phyloP scores from a whole-genome alignment of 257 asterid genomes.

The Solanum boliviense region DNA sequence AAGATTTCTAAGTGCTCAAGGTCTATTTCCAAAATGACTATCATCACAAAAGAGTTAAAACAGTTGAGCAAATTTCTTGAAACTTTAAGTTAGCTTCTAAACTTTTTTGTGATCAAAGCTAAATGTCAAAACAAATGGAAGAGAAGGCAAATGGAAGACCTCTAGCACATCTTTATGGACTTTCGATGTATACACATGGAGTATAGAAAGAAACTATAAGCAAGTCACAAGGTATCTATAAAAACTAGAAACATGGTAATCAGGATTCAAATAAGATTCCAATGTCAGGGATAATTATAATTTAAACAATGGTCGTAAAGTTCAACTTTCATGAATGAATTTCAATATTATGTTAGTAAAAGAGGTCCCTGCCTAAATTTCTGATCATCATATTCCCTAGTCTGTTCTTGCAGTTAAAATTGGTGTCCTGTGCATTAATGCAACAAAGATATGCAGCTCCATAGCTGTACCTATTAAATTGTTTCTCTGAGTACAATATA shows the following conservation, averaged over 20 bases:
- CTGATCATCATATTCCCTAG: not conserved
- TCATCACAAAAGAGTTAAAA: not conserved
- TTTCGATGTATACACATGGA: not conserved
- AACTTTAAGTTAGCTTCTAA: not conserved
- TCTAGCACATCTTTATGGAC: not conserved
- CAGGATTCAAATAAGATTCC: not conserved
- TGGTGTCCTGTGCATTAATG: not conserved
- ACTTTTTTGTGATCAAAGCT: not conserved
- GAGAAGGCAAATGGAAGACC: not conserved
- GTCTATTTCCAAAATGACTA: not conserved
- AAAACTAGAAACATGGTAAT: not conserved
- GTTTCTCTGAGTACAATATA: not conserved
- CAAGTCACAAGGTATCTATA: not conserved
- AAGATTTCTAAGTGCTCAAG: not conserved
- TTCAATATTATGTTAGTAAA: not conserved
- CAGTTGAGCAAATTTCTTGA: not conserved
- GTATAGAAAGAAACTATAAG: not conserved
- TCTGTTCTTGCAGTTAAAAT: not conserved
- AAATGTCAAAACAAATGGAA: not conserved
- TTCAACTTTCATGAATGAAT: not conserved
- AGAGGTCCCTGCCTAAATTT: not conserved
- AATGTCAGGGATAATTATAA: not conserved
- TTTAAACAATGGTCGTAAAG: not conserved
- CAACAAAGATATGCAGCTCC: not conserved
- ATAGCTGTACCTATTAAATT: not conserved